Evolutionary conservation across 495 filamentous ascomycete species (phyloP), one percentile per base, ranked within the genome.

Genomic region (Penicillium dipodomyicola): DNA sequence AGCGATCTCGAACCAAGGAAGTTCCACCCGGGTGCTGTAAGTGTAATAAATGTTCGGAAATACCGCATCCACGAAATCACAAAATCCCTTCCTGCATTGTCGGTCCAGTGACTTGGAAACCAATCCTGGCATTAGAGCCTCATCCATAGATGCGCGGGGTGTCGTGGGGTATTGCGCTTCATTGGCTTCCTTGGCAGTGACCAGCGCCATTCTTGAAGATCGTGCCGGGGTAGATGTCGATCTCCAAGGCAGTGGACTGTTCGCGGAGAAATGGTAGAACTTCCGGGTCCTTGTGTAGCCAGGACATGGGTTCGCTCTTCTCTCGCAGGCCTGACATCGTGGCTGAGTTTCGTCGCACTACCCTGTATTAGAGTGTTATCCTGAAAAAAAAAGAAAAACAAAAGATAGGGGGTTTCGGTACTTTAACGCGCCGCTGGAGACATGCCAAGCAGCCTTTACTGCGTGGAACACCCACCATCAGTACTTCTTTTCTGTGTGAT

Each of bases 381-480:
- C 30, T 15, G 0, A 0, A 32, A 33, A 9, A 33, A 9, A 17
- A 32, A 14, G 5, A 33, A 33, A 33, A 14, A 12, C 12, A 33
- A 12, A 33, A 25, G 10, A 23, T 9, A 39, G 11, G 19, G 27
- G 33, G 29, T 4, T 22, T 20, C 23, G 61, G 39, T 49, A 70
- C 67, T 58, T 70, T 72, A 51, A 76, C 64, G 8, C 67, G 69
- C 20, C 72, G 65, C 19, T 69, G 51, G 19, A 73, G 61, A 63
- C 70, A 76, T n/a, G 65, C 65, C 37, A 59, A 61, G 58, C 74
- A 79, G 54, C 75, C 73, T 43, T 40, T 62, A 47, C 59, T 60
- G 19, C 73, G 72, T 22, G 76, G 73, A 30, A 75, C 71, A 27
- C 73, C 75, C 30, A 77, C 76, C 74, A 77, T 77, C 22, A 10